Evolutionary conservation across 352 stramenopile species (phyloP).

Genomic region (Aphanomyces invadans): DNA sequence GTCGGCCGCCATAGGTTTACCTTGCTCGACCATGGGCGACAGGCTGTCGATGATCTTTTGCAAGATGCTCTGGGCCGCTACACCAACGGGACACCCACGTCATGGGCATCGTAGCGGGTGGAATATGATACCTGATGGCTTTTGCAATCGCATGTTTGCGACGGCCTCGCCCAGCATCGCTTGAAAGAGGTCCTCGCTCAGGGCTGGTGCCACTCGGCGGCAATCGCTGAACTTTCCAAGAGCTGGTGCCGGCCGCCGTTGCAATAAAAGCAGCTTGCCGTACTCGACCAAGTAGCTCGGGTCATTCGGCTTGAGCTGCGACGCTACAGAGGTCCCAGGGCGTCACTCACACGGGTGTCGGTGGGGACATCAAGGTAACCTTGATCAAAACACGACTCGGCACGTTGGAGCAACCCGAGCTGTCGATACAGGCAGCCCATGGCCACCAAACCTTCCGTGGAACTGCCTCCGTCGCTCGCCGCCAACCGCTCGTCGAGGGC

Average conservation of each 20-base stretch:
- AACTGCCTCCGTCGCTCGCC: constrained; percentile 35
- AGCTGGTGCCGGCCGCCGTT: constrained; percentile 34
- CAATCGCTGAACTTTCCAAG: constrained; percentile 40
- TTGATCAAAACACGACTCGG: constrained; percentile 39
- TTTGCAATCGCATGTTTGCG: constrained; percentile 35
- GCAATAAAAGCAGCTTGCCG: constrained; percentile 38
- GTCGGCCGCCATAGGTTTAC: too few species aligned
- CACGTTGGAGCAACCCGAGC: constrained; percentile 46
- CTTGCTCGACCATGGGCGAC: constrained; percentile 11
- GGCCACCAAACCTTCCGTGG: constrained; percentile 28
- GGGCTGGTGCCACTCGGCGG: constrained; percentile 27
- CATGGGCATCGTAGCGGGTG: background rate
- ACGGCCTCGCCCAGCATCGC: constrained; percentile 41
- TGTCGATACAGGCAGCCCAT: constrained; percentile 49
- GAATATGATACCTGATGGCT: constrained; percentile 17
- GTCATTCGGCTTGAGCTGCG: constrained; percentile 29
- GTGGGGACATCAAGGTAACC: too few species aligned
- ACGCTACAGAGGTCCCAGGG: too few species aligned
- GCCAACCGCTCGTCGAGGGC: constrained; percentile 34
- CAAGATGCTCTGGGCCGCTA: constrained; percentile 27
- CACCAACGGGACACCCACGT: constrained; percentile 33
- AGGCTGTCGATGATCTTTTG: constrained; percentile 18
- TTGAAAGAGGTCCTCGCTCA: constrained; percentile 32
- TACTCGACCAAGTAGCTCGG: constrained; percentile 44
- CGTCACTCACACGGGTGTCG: too few species aligned